Evolutionary conservation across 306 rosid genomes (phyloP).

Genomic region (Vigna nakashimae): DNA sequence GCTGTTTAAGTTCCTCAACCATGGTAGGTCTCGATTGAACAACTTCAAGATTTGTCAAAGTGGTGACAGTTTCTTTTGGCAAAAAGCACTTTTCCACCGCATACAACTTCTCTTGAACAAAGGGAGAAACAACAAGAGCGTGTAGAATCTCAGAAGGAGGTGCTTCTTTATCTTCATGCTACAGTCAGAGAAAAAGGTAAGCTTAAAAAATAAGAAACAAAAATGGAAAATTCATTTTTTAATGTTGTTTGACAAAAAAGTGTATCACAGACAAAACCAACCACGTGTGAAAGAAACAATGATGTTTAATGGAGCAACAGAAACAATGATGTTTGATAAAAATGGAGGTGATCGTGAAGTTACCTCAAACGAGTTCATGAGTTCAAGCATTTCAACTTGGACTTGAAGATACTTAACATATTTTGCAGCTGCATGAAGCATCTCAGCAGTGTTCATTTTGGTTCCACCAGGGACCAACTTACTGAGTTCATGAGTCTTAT

Average conservation of each 20-base stretch:
- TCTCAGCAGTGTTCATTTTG: constrained; percentile 93
- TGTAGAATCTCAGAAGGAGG: constrained; percentile 47
- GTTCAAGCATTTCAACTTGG: constrained; percentile 67
- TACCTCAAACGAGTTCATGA: constrained; percentile 49
- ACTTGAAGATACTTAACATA: constrained; percentile 81
- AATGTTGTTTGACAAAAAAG: too few relatives aligned
- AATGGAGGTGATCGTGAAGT: background rate
- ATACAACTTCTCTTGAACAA: constrained; percentile 75
- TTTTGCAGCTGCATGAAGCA: constrained; percentile 74
- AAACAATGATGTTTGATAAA: too few relatives aligned
- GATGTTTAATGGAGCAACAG: too few relatives aligned
- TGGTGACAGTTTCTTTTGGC: constrained; percentile 55
- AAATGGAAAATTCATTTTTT: background rate
- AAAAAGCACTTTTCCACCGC: constrained; percentile 69
- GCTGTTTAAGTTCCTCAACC: constrained; percentile 47
- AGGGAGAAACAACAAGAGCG: constrained; percentile 51
- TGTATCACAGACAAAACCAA: too few relatives aligned
- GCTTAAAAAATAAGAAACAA: background rate
- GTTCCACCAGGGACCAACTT: constrained; percentile 76
- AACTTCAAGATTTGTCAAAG: constrained; percentile 45
- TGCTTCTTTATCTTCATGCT: constrained; percentile 43
- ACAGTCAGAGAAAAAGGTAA: background rate
- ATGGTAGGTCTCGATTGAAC: constrained; percentile 52
- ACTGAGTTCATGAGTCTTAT: constrained; percentile 82
- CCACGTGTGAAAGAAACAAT: too few relatives aligned